Base-by-base conservation (phyloP, 169 alveolate species). In the Besnoitia besnoiti region DNA sequence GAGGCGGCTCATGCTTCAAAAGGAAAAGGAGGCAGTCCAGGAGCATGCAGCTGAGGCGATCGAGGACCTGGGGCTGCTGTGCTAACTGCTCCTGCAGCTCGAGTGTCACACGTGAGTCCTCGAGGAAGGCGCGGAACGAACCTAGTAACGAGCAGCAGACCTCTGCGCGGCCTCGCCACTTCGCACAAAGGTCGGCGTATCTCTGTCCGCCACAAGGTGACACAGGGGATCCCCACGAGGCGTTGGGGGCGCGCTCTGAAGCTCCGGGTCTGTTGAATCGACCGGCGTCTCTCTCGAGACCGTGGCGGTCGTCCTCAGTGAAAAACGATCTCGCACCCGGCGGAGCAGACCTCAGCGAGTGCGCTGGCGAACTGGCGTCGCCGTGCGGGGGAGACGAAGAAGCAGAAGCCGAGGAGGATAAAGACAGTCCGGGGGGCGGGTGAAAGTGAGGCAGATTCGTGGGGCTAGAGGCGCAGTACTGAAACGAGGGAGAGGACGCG, bases 151-250 rank as follows among this genome's bases (percentile, higher is more conserved):
- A 73, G 21, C 82, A 73, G n/a, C 82, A 73, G 39, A 73, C 46
- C n/a, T 73, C 82, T 16, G 82, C 82, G 8, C 82, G 82, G 12
- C 27, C n/a, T 73, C 82, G 16, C 82, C 82, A 73, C 44, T 73
- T 73, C 44, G 47, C 1, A 21, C 67, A n/a, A 55, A 55, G 67
- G 67, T 0, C 33, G 67, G 30, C 27, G 67, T 55, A n/a, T 55
- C 27, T 55, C 67, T 55, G 67, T 5, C 67, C 67, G 24, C 67
- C 24, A n/a, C 67, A 55, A n/a, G 59, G 59, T 10, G 67, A 3
- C 67, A 16, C 33, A 21, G 24, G 24, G 24, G 67, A n/a, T n/a
- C 12, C 33, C 24, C 30, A 21, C 67, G 27, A 55, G 24, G 67
- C 27, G 67, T 5, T n/a, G 30, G 67, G 12, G 12, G 4, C 67